These are phyloP conservation scores for Euphorbia peplus DNA, from an alignment of 345 rosid genomes.

Conservation along the genomic window DNA sequence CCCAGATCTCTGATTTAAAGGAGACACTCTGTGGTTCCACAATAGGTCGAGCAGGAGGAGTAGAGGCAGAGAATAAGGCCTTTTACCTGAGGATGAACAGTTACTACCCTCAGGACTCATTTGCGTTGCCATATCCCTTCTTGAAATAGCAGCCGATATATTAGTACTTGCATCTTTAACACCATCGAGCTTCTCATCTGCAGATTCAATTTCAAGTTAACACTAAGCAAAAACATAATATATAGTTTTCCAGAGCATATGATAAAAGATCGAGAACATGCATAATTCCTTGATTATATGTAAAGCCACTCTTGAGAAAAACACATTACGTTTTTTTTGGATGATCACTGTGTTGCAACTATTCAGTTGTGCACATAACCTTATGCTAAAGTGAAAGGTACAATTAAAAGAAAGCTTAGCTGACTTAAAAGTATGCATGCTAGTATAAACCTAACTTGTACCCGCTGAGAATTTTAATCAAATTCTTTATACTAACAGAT, in stretches of 20 bases:
- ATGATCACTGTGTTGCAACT: too few species aligned
- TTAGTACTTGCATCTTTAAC: conserved; percentile 59
- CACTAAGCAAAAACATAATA: conserved; percentile 1
- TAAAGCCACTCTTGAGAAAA: too few species aligned
- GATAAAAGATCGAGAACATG: too few species aligned
- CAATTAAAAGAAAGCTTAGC: too few species aligned
- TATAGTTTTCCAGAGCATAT: neutral
- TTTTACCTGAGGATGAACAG: conserved; percentile 53
- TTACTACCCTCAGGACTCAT: conserved; percentile 87
- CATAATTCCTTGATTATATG: too few species aligned
- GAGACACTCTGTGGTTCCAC: conserved; percentile 48
- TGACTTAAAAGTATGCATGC: too few species aligned
- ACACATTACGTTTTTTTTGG: too few species aligned
- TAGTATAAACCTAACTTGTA: too few species aligned
- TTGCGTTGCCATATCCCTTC: conserved; percentile 97
- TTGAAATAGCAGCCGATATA: conserved; percentile 59
- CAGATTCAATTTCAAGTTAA: conserved; percentile 16
- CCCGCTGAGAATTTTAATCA: too few species aligned
- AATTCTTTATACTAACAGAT: too few species aligned
- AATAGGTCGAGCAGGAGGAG: conserved; percentile 51
- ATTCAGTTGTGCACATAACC: too few species aligned
- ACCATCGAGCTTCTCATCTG: conserved; percentile 50
- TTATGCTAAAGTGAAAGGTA: too few species aligned
- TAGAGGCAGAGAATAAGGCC: conserved; percentile 44
- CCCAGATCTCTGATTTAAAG: conserved; percentile 59